phyloP scores from a whole-genome alignment of 1,139 yeast genomes.

The Yamadazyma taylorii region DNA sequence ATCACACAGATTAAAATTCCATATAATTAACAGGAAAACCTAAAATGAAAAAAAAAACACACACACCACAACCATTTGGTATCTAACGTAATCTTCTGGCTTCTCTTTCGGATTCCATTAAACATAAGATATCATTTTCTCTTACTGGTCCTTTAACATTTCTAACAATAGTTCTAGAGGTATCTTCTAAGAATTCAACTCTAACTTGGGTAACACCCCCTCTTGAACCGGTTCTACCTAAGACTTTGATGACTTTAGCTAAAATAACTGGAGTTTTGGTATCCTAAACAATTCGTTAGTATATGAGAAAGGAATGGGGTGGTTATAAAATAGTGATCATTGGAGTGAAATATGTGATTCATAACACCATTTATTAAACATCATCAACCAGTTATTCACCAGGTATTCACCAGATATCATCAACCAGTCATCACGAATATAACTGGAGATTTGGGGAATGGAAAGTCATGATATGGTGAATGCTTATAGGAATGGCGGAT shows the following conservation, averaged over 20 bases:
- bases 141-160: constrained; percentile 99
- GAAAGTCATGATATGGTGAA: too few relatives aligned
- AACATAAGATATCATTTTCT: constrained; percentile 97
- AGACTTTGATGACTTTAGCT: constrained; percentile 99
- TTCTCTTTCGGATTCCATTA: constrained; percentile 99
- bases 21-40: not conserved
- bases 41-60: not conserved
- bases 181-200: constrained; percentile 98
- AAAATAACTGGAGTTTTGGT: constrained; percentile 96
- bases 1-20: too few relatives aligned
- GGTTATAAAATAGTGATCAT: too few relatives aligned
- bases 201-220: constrained; percentile 99
- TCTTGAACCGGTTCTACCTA: constrained; percentile 99
- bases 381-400: too few relatives aligned
- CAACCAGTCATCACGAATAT: too few relatives aligned
- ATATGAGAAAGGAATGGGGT: too few relatives aligned
- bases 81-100: constrained; percentile 70
- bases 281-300: constrained; percentile 43
- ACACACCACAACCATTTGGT: not conserved
- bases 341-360: too few relatives aligned
- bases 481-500: too few relatives aligned
- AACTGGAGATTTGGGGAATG: too few relatives aligned
- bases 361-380: too few relatives aligned
- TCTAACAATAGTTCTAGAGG: constrained; percentile 98
- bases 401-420: too few relatives aligned